Evolutionary conservation across 2,329 filamentous ascomycete species (phyloP).

Genomic region (Fusarium acutatum): DNA sequence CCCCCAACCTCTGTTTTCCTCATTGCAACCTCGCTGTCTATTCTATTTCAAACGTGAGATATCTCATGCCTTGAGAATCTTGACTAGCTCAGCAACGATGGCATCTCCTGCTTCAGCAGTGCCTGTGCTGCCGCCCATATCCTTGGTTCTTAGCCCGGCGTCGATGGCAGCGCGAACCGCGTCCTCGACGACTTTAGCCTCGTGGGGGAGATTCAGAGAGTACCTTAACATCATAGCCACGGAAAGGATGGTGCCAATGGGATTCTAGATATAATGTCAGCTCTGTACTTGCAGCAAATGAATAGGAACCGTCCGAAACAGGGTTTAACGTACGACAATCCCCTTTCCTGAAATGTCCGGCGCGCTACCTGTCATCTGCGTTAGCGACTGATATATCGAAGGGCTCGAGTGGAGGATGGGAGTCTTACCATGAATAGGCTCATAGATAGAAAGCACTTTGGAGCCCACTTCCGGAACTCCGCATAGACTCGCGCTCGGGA

Average conservation of each 20-base stretch:
- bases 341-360: constrained; percentile 85
- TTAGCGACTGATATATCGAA: background rate
- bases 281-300: background rate
- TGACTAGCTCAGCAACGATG: constrained; percentile 57
- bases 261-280: constrained; percentile 56
- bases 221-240: constrained; percentile 95
- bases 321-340: constrained; percentile 64
- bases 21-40: background rate
- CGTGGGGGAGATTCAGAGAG: constrained; percentile 77
- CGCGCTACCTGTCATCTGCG: constrained; percentile 26
- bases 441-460: constrained; percentile 93
- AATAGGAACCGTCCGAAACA: background rate
- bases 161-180: constrained; percentile 84
- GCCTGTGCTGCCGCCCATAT: constrained; percentile 78
- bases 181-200: constrained; percentile 79
- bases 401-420: background rate
- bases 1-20: background rate
- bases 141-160: constrained; percentile 77
- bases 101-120: constrained; percentile 82
- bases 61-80: constrained; percentile 26
- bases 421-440: constrained; percentile 87
- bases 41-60: background rate
- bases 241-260: constrained; percentile 89
- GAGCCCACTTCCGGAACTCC: constrained; percentile 86
- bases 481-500: constrained; percentile 87